Base-by-base conservation (phyloP, 2,329 filamentous ascomycete genomes). In the Colletotrichum kahawae region DNA sequence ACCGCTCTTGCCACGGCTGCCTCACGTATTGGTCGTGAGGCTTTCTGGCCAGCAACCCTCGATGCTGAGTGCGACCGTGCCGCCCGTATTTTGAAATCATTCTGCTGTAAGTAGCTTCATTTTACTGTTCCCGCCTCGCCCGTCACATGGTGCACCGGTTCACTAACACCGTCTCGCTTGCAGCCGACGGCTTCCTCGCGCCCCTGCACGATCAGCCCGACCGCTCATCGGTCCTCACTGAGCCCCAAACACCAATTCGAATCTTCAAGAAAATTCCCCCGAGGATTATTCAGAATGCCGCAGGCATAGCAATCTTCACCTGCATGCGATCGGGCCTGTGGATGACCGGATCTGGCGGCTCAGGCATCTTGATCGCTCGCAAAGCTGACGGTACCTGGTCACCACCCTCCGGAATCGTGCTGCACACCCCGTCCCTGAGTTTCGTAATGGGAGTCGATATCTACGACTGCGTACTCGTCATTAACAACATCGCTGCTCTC, bases 281-380 rank as follows among this genome's bases (percentile, higher is more conserved):
- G 72, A 90, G 93, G 81, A 95, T 98, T 72, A 95, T 98, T 79
- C 92, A 94, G 81, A 95, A 97, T 85, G 95, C 96, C 33, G 95
- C 96, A 78, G 96, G 95, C 13, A 90, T 98, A 73, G 96, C 95
- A 70, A 95, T 98, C 78, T 98, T 98, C 86, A 98, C 96, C 1
- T 98, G 95, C 34, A 98, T 98, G 95, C 93, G 96, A 75, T 96
- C 95, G 16, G 96, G 96, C 14, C 87, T 98, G 36, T 98, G 96
- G 94, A 90, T 98, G 79, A 96, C 95, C 60, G 96, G 96, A 60
- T 96, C 95, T 18, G 96, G 96, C 33, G 96, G 96, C 51, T 96
- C 95, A 72, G 96, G 96, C 66, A 91, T 98, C 51, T 88, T 98
- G 51, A 92, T 98, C 74, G 96, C 93, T 21, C 92, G 95, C 78